Evolutionary conservation across 768 basidiomycete genomes (phyloP).

Genomic region (Lactarius akahatsu): DNA sequence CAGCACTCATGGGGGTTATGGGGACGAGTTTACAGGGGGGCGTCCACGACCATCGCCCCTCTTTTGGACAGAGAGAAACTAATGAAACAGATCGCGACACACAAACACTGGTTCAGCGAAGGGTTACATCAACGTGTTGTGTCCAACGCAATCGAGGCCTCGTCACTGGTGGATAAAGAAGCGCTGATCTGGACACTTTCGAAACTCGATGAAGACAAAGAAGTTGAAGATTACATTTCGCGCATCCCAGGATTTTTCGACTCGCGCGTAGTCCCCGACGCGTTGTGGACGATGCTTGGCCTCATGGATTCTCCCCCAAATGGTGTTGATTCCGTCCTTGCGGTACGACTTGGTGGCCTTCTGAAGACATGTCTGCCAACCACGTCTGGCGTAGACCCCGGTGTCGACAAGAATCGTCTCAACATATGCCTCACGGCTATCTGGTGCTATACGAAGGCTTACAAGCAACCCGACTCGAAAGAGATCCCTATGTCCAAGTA

Average conservation of each 20-base stretch:
- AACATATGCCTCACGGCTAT: conserved; percentile 4
- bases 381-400: background rate
- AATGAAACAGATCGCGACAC: background rate
- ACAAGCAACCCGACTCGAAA: background rate
- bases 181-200: conserved; percentile 14
- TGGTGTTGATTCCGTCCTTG: conserved; percentile 10
- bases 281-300: conserved; percentile 2
- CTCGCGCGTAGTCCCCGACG: conserved; percentile 8
- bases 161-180: conserved; percentile 4
- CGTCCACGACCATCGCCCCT: background rate
- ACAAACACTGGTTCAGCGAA: background rate
- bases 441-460: conserved; percentile 8
- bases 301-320: background rate
- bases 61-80: background rate
- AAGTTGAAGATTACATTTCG: conserved; percentile 5
- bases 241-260: conserved; percentile 15
- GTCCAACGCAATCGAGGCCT: background rate
- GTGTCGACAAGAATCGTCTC: conserved; percentile 1
- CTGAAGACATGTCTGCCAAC: conserved; percentile 5
- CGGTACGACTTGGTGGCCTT: conserved; percentile 9
- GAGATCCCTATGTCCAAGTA: background rate
- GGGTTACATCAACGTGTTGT: conserved; percentile 4
- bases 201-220: conserved; percentile 7
- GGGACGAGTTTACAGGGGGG: background rate
- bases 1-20: background rate